phyloP scores from a whole-genome alignment of 176 grass and related monocot genomes.

The Areca catechu region DNA sequence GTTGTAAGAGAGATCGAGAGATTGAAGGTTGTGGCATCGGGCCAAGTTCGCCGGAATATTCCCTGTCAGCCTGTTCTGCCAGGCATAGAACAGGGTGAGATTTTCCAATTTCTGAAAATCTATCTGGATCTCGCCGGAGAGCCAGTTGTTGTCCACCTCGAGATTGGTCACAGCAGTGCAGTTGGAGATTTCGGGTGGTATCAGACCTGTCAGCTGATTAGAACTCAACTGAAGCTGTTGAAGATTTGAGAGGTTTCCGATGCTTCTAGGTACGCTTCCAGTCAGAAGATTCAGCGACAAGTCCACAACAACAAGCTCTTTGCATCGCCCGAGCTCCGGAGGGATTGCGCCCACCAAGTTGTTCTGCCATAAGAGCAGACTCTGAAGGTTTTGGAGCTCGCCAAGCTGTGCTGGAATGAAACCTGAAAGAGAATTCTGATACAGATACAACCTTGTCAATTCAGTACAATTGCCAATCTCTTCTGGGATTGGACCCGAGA shows the following conservation, averaged over 20 bases:
- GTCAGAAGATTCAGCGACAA: slow-evolving; percentile 74
- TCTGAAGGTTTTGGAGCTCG: slow-evolving; percentile 56
- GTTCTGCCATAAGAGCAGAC: slow-evolving; percentile 85
- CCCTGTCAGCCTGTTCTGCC: slow-evolving; percentile 88
- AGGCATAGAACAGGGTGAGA: slow-evolving; percentile 90
- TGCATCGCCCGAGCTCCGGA: slow-evolving; percentile 52
- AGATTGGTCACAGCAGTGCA: slow-evolving; percentile 62
- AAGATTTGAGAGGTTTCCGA: slow-evolving; percentile 51
- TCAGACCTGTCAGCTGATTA: slow-evolving; percentile 57
- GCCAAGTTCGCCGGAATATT: slow-evolving; percentile 50
- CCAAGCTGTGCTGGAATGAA: slow-evolving; percentile 56
- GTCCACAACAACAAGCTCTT: slow-evolving; percentile 58
- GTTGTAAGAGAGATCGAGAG: slow-evolving; percentile 90
- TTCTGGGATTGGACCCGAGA: slow-evolving; percentile 58
- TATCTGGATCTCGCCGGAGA: slow-evolving; percentile 53
- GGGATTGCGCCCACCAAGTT: slow-evolving; percentile 66
- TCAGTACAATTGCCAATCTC: slow-evolving; percentile 78
- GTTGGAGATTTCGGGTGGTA: slow-evolving; percentile 72
- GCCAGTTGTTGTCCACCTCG: slow-evolving; percentile 84
- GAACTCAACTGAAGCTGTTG: slow-evolving; percentile 87
- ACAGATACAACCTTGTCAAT: slow-evolving; percentile 62
- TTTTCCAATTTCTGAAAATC: slow-evolving; percentile 61
- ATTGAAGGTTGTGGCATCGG: slow-evolving; percentile 52
- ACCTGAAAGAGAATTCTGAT: slow-evolving; percentile 72
- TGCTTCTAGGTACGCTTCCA: slow-evolving; percentile 47